Evolutionary conservation across 31 red algal genomes (phyloP).

Genomic region (Odonthalia washingtoniensis): DNA sequence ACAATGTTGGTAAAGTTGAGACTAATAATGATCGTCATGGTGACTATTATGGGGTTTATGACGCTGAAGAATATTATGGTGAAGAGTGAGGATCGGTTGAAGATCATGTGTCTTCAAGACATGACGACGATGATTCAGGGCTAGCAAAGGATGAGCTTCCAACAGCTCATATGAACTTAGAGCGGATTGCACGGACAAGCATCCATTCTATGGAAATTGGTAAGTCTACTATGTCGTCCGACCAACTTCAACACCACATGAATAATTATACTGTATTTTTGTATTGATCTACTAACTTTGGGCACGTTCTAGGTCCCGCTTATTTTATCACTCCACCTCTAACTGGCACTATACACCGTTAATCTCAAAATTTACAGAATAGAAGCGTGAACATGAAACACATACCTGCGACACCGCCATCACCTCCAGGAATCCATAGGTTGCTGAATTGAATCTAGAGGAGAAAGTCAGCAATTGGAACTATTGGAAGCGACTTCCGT

Average conservation of each 20-base stretch:
- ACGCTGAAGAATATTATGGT: neutral
- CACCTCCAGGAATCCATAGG: constrained; percentile 37
- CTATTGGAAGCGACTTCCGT: no score
- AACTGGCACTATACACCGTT: neutral
- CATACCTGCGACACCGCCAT: constrained; percentile 48
- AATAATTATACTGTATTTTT: no score
- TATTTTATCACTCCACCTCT: neutral
- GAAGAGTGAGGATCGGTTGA: neutral
- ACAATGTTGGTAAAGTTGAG: no score
- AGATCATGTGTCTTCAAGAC: neutral
- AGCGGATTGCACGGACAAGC: no score
- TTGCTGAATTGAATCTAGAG: constrained; percentile 37
- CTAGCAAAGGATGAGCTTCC: neutral
- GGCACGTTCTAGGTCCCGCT: neutral
- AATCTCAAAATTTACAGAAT: neutral
- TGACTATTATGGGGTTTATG: neutral
- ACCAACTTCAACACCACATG: no score
- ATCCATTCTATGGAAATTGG: no score
- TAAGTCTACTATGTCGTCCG: no score
- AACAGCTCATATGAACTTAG: neutral
- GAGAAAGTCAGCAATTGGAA: constrained; percentile 25
- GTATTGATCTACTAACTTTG: no score
- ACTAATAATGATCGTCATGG: neutral
- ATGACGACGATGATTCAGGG: neutral
- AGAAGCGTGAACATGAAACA: no score